Evolutionary conservation across 2,329 filamentous ascomycete genomes (phyloP), one percentile per base, ranked within the genome.

Genomic region (Alternaria novae-zelandiae): DNA sequence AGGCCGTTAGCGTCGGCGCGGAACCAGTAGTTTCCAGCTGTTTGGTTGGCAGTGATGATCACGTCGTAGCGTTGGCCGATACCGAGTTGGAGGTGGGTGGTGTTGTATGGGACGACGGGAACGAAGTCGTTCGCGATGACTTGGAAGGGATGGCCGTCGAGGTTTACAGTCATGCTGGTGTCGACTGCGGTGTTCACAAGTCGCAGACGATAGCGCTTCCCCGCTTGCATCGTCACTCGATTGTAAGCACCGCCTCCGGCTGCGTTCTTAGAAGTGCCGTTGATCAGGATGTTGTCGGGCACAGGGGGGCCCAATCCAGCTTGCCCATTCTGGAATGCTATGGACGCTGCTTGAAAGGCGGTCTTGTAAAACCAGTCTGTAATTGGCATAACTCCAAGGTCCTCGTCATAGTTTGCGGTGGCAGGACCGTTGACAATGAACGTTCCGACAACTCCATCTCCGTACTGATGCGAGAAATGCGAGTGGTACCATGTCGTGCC

Each of bases 201-300:
- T 2, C 88, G 85, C 11, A 87, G 81, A 12, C 86, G 85, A 71
- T 90, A 85, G 6, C 76, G 83, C 76, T 83, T 85, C 56, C 85
- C 85, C 5, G 65, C 54, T 23, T 71, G 68, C 7, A 78, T 68
- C 1, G 61, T 71, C 8, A 78, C 74, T 10, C 68, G 70, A 64
- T 73, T 71, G 63, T 77, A 79, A 10, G 67, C 43, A 21, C 77
- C 78, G 20, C 70, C 67, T 28, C 77, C 79, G 21, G 70, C 69
- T 83, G 79, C 21, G 84, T 78, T 44, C 78, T 79, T 76, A 75
- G 85, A 88, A 63, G 87, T 89, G 46, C 89, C 89, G 68, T 86
- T 85, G 55, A 86, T 82, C 82, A 76, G 67, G 21, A 77, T 76
- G 32, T 79, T 80, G 49, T 90, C 87, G 17, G 64, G 71, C 4